Evolutionary conservation across 768 basidiomycete genomes (phyloP).

Genomic region (Termitomyces sp.): DNA sequence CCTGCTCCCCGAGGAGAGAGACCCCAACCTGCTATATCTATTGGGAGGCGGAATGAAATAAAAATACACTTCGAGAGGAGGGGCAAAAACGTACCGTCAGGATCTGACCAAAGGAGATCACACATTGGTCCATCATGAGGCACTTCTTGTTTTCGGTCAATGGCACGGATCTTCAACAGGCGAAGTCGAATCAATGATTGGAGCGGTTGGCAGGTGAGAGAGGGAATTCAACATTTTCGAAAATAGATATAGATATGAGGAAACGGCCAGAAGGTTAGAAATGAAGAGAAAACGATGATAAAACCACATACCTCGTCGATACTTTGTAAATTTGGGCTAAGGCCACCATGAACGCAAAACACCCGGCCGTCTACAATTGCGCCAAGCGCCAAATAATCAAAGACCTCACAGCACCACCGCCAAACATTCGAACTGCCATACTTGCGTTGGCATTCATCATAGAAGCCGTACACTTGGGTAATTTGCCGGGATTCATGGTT

Average conservation of each 20-base stretch:
- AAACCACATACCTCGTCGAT: constrained; percentile 74
- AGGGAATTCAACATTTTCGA: too few species aligned
- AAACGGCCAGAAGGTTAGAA: not conserved
- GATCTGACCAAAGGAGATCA: constrained; percentile 98
- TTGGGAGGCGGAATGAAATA: not conserved
- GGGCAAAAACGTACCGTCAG: constrained; percentile 67
- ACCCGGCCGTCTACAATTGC: constrained; percentile 97
- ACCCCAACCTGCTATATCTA: constrained; percentile 93
- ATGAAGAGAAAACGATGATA: not conserved
- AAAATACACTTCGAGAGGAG: too few species aligned
- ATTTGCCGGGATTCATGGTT: constrained; percentile 99
- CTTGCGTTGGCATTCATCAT: constrained; percentile 96
- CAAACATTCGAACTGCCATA: constrained; percentile 94
- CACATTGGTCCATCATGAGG: constrained; percentile 99
- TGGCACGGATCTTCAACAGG: constrained; percentile 72
- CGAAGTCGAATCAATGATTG: constrained; percentile 1
- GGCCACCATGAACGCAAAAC: constrained; percentile 95
- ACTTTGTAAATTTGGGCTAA: constrained; percentile 82
- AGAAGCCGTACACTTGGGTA: constrained; percentile 93
- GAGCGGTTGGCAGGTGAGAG: not conserved
- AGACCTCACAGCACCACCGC: constrained; percentile 98
- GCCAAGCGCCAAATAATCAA: constrained; percentile 92
- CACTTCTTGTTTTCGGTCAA: constrained; percentile 96
- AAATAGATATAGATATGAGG: not conserved
- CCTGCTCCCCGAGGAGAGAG: constrained; percentile 97